These are phyloP conservation scores for Zymoseptoria crescenta DNA, from an alignment of 2,329 filamentous ascomycete genomes.

Conservation along the genomic window DNA sequence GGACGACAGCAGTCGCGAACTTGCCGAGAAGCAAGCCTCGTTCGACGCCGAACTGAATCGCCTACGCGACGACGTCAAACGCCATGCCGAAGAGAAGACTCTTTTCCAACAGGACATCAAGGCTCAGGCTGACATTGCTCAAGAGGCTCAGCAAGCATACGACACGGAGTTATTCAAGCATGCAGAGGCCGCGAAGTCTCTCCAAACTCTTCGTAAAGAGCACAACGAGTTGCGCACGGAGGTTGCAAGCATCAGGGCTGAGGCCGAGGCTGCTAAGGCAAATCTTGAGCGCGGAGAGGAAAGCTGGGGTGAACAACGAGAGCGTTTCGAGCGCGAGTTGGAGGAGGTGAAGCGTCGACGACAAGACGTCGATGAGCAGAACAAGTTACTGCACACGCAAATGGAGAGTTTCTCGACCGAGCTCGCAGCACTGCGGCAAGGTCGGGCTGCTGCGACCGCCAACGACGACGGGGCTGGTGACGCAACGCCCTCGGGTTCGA, in stretches of 20 bases:
- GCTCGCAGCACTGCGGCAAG: conserved; percentile 71
- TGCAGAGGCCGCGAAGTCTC: conserved; percentile 80
- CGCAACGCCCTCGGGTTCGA: conserved; percentile 8
- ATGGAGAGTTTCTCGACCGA: conserved; percentile 71
- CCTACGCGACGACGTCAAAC: conserved; percentile 75
- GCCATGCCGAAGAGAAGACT: conserved; percentile 68
- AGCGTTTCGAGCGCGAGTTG: conserved; percentile 76
- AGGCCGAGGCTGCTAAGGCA: conserved; percentile 78
- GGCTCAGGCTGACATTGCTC: conserved; percentile 85
- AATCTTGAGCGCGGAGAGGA: conserved; percentile 71
- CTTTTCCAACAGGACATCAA: conserved; percentile 88
- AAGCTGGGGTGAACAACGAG: conserved; percentile 78
- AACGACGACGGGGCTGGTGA: conserved; percentile 46
- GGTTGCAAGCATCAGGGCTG: conserved; percentile 63
- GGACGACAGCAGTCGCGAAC: conserved; percentile 60
- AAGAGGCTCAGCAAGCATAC: conserved; percentile 89
- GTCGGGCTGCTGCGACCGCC: conserved; percentile 47
- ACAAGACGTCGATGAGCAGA: conserved; percentile 80
- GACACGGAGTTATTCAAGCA: conserved; percentile 92
- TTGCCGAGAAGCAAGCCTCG: conserved; percentile 73
- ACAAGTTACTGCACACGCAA: conserved; percentile 82
- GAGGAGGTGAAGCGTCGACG: conserved; percentile 68
- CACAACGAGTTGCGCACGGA: conserved; percentile 76
- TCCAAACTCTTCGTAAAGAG: conserved; percentile 71
- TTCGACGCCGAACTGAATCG: conserved; percentile 72